Percentiles rank a stretch among this genome's conserved stretches.
Evolutionary conservation across 495 filamentous ascomycete species (phyloP).

Genomic region (Extremus antarcticus): DNA sequence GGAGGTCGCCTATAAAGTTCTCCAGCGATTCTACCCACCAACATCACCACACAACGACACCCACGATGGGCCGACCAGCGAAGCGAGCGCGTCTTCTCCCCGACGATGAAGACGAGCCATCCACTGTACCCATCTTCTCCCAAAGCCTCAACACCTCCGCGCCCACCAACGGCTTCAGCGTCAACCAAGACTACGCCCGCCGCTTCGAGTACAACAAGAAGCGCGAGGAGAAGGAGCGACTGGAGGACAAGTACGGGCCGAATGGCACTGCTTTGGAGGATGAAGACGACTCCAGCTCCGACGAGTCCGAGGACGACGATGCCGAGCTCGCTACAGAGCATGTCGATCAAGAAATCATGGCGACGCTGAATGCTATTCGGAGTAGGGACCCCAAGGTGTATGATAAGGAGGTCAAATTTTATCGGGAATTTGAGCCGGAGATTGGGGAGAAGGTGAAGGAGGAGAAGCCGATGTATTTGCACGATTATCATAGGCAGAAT

Average conservation of each 20-base stretch:
- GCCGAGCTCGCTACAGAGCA: constrained; percentile 69
- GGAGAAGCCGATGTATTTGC: constrained; percentile 75
- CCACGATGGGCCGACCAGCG: constrained; percentile 6
- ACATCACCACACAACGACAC: neutral
- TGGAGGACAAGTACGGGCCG: constrained; percentile 43
- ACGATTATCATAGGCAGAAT: constrained; percentile 83
- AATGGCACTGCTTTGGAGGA: too few species aligned
- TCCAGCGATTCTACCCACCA: neutral
- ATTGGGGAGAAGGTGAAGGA: constrained; percentile 38
- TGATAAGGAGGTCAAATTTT: constrained; percentile 68
- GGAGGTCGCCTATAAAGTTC: neutral
- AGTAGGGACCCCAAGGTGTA: constrained; percentile 85
- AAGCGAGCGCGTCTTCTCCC: constrained; percentile 19
- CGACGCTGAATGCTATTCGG: constrained; percentile 73
- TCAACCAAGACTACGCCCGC: constrained; percentile 83
- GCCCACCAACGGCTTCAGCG: constrained; percentile 40
- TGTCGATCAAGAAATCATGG: constrained; percentile 76
- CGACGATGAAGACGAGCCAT: constrained; percentile 3
- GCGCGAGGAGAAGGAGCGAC: constrained; percentile 71
- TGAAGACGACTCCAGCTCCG: constrained; percentile 46
- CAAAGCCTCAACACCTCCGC: too few species aligned
- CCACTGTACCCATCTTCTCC: too few species aligned
- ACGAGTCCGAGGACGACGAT: constrained; percentile 83
- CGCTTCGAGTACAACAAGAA: constrained; percentile 95
- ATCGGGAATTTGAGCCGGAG: constrained; percentile 46